phyloP scores from a whole-genome alignment of 1,284 basidiomycete species.

The Xerocomus nothofagi region DNA sequence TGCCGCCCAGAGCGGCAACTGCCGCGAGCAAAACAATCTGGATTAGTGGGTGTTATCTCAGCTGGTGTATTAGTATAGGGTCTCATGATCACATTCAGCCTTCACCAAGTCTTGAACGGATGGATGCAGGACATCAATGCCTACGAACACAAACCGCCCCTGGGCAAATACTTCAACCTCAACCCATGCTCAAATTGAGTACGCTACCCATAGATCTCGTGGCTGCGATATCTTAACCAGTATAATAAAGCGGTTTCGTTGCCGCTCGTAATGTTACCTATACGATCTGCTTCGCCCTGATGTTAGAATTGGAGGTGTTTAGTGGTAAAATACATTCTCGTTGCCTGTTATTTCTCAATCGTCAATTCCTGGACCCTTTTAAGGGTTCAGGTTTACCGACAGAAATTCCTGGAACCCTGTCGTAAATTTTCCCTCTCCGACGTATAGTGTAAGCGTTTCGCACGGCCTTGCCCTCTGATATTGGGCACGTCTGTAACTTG shows the following conservation, averaged over 20 bases:
- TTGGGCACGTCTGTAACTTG: no score
- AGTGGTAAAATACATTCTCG: no score
- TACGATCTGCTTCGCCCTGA: background rate
- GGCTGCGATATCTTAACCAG: background rate
- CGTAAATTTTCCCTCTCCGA: no score
- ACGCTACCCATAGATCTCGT: background rate
- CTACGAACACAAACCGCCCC: constrained; percentile 42
- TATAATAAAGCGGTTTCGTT: background rate
- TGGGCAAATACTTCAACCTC: constrained; percentile 75
- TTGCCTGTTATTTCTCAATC: no score
- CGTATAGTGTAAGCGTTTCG: no score
- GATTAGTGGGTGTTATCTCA: constrained; percentile 60
- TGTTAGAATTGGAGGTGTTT: background rate
- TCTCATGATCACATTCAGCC: constrained; percentile 41
- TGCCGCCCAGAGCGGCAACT: constrained; percentile 53
- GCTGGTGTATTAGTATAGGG: background rate
- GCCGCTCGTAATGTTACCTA: background rate
- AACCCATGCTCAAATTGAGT: constrained; percentile 41
- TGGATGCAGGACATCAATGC: constrained; percentile 70
- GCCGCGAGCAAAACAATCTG: constrained; percentile 74
- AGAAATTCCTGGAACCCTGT: no score
- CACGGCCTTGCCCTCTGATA: no score
- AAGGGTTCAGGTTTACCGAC: no score
- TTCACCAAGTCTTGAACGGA: constrained; percentile 78
- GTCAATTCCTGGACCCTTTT: no score